Base-by-base conservation (phyloP, 371 early-diverging fungal species). In the Conidiobolus incongruus region DNA sequence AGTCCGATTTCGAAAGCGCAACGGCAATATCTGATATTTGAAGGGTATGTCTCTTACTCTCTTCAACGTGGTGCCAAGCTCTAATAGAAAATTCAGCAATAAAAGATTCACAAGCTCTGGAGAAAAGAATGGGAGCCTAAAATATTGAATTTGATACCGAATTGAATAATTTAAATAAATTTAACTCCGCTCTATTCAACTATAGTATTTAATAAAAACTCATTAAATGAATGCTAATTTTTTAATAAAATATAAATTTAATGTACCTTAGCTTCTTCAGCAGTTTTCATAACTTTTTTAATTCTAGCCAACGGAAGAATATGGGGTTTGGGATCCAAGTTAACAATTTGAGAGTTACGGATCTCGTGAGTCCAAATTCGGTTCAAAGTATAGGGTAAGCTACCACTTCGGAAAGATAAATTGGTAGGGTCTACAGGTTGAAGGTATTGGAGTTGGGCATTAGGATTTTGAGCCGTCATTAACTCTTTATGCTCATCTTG, bases 251-350 rank as follows among this genome's bases (percentile, higher is more conserved):
- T 8, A 1, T 20, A 32, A 29, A 32, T 33, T 11, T 32, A 32
- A 35, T 35, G 34, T 58, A 80, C 80, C 68, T 88, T 90, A 20
- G 91, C 92, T 50, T 96, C 96, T 41, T 92, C 90, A 58, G 99
- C 99, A 2, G 88, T 79, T 61, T 99, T 99, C 99, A 99, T 99
- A 33, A 99, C 91, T 55, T 97, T 91, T 56, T 99, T 99, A 50
- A 99, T 95, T 30, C 99, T 63, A n/a, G 99, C 99, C 36, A 99
- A 60, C 8, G 99, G 99, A 47, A 99, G 59, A 21, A 77, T 72
- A 52, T 97, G 88, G 29, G 33, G n/a, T 33, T 43, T 43, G 23
- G 43, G 43, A 33, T 43, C 43, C n/a, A 43, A 21, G 20, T 43
- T 34, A 33, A 31, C 31, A n/a, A 15, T 33, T 19, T 43, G 43